phyloP scores from a whole-genome alignment of 805 yeast species.

The Yueomyces sinensis region DNA sequence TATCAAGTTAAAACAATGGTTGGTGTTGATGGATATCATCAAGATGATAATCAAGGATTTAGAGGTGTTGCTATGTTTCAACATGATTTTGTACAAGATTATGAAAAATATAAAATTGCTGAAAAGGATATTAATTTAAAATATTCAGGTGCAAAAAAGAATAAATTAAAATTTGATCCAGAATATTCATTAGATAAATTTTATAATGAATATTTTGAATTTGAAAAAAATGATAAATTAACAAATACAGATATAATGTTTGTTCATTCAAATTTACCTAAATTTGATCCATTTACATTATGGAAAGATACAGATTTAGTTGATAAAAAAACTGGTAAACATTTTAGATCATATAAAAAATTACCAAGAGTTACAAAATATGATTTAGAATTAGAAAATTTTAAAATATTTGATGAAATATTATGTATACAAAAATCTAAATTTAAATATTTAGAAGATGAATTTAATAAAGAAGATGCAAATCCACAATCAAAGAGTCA shows the following conservation, averaged over 20 bases:
- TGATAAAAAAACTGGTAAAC: constrained; percentile 9
- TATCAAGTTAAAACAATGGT: constrained; percentile 34
- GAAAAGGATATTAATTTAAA: constrained; percentile 6
- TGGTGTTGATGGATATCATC: constrained; percentile 29
- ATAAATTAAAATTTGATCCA: constrained; percentile 6
- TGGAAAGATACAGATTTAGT: constrained; percentile 12
- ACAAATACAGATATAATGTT: constrained; percentile 16
- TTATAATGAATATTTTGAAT: constrained; percentile 8
- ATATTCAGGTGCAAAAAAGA: constrained; percentile 1
- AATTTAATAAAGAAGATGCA: constrained; percentile 6
- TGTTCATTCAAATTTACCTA: constrained; percentile 29
- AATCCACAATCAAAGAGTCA: constrained; percentile 12
- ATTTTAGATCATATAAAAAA: constrained; percentile 13
- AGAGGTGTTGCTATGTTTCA: constrained; percentile 73
- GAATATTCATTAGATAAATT: constrained; percentile 10
- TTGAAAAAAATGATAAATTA: constrained; percentile 2
- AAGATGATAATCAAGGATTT: constrained; percentile 26
- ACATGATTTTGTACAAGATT: constrained; percentile 54
- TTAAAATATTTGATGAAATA: constrained; percentile 11
- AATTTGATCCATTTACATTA: constrained; percentile 24
- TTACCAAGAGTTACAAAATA: constrained; percentile 11
- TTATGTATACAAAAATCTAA: constrained; percentile 9
- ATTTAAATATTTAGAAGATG: constrained; percentile 12
- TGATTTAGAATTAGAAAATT: constrained; percentile 18
- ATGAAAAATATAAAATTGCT: constrained; percentile 13